Percentiles rank a stretch among this genome's conserved stretches.
Evolutionary conservation across 2,329 filamentous ascomycete genomes (phyloP).

Genomic region (Phialophora verrucosa): DNA sequence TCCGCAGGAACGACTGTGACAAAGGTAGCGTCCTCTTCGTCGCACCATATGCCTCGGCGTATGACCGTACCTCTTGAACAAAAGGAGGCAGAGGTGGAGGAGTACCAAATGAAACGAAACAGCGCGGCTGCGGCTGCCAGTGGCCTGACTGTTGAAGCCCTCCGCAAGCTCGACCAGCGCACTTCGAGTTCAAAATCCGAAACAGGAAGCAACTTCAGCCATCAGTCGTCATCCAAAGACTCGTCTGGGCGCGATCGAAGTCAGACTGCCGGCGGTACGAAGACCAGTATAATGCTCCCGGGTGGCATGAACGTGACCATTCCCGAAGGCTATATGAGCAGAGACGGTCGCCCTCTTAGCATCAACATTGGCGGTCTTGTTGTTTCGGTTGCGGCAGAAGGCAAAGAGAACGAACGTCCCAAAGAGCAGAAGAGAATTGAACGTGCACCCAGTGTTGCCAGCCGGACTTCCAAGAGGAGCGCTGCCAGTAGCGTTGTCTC

Average conservation of each 20-base stretch:
- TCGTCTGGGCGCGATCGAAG: constrained; percentile 36
- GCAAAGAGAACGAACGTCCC: constrained; percentile 21
- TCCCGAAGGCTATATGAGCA: constrained; percentile 29
- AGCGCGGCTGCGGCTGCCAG: constrained; percentile 20
- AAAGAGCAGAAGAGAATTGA: constrained; percentile 35
- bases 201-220: constrained; percentile 38
- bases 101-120: constrained; percentile 33
- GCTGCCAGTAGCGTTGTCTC: constrained; percentile 30
- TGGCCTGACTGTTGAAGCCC: constrained; percentile 36
- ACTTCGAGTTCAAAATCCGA: constrained; percentile 35
- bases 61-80: constrained; percentile 28
- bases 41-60: constrained; percentile 14
- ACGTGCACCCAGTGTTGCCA: constrained; percentile 32
- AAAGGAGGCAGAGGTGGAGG: constrained; percentile 33
- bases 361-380: constrained; percentile 29
- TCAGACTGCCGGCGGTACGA: constrained; percentile 26
- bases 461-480: constrained; percentile 30
- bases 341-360: constrained; percentile 34
- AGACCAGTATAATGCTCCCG: constrained; percentile 31
- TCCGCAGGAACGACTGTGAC: constrained; percentile 22
- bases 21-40: constrained; percentile 26
- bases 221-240: constrained; percentile 39
- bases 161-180: constrained; percentile 33
- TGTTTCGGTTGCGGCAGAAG: constrained; percentile 25
- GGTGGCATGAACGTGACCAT: constrained; percentile 33